A percentile compares a stretch with the other conserved stretches of the same genome.
These are phyloP conservation scores for Pseudocercospora crystallina DNA, from an alignment of 2,329 filamentous ascomycete species.

Conservation along the genomic window DNA sequence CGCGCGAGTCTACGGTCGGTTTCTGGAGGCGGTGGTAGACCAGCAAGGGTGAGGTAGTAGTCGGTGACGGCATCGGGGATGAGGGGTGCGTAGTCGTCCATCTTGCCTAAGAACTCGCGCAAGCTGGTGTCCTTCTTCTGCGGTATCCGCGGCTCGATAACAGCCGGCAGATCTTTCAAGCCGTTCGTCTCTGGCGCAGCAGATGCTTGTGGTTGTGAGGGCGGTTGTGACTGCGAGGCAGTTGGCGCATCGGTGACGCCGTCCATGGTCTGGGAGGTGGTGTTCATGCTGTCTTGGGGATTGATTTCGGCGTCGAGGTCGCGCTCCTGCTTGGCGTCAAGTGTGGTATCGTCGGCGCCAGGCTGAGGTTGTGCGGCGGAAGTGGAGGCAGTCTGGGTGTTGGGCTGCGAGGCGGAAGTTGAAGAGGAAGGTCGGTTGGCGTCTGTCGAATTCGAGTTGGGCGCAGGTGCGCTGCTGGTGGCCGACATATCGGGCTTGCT, in stretches of 20 bases:
- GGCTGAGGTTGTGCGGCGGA: constrained; percentile 16
- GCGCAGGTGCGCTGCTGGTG: constrained; percentile 16
- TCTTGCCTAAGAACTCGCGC: constrained; percentile 89
- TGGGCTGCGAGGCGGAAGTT: constrained; percentile 1
- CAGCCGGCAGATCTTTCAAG: constrained; percentile 48
- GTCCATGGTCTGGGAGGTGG: constrained; percentile 36
- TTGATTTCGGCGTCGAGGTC: constrained; percentile 44
- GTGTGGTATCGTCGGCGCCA: constrained; percentile 28
- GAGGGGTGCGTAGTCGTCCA: constrained; percentile 98
- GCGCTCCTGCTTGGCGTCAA: constrained; percentile 36
- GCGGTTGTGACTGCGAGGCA: constrained; percentile 42
- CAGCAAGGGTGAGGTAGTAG: constrained; percentile 96
- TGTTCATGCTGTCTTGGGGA: constrained; percentile 23
- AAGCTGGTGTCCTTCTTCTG: constrained; percentile 89
- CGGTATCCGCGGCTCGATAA: constrained; percentile 58
- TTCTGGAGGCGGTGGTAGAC: constrained; percentile 86
- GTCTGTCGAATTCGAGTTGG: constrained; percentile 1
- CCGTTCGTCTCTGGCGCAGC: constrained; percentile 78
- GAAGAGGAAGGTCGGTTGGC: constrained; percentile 1
- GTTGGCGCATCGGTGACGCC: constrained; percentile 40
- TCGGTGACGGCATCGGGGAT: constrained; percentile 97
- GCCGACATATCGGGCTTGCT: constrained; percentile 14
- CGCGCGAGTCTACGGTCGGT: constrained; percentile 88
- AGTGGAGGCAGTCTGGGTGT: constrained; percentile 6
- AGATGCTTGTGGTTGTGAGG: constrained; percentile 46